A percentile compares a stretch with the other conserved stretches of the same genome.
phyloP scores from a whole-genome alignment of 352 stramenopile species.

The Lagenidium giganteum region DNA sequence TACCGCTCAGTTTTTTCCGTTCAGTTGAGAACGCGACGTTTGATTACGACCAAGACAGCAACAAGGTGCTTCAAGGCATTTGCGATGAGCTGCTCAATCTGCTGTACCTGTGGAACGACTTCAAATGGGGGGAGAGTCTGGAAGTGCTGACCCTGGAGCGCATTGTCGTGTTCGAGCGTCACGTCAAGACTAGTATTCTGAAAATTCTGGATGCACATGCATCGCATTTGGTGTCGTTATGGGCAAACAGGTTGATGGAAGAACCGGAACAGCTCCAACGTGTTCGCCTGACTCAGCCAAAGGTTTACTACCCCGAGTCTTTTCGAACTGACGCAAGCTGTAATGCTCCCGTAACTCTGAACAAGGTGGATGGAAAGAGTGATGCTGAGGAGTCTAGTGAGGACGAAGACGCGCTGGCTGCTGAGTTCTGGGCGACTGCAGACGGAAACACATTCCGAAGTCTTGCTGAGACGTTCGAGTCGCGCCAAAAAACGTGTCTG shows the following conservation, averaged over 20 bases:
- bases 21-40: conserved; percentile 37
- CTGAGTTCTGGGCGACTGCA: no score
- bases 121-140: conserved; percentile 64
- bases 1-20: conserved; percentile 42
- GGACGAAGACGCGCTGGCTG: background rate
- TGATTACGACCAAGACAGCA: conserved; percentile 62
- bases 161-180: conserved; percentile 51
- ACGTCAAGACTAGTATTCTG: conserved; percentile 50
- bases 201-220: conserved; percentile 61
- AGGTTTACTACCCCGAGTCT: conserved; percentile 63
- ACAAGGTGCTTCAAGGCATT: conserved; percentile 51
- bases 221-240: conserved; percentile 50
- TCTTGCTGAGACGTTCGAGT: conserved; percentile 8
- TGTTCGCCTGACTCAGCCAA: conserved; percentile 64
- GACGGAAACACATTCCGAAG: background rate
- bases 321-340: background rate
- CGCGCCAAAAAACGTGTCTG: conserved; percentile 7
- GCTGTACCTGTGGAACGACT: conserved; percentile 75
- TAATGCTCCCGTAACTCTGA: no score
- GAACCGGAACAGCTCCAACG: conserved; percentile 35
- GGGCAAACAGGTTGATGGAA: conserved; percentile 35
- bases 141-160: conserved; percentile 35
- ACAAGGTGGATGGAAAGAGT: background rate
- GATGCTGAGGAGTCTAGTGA: background rate
- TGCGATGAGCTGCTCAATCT: conserved; percentile 71